Evolutionary conservation across 2,329 filamentous ascomycete genomes (phyloP), one percentile per base, ranked within the genome.

Genomic region (Talaromyces amestolkiae): DNA sequence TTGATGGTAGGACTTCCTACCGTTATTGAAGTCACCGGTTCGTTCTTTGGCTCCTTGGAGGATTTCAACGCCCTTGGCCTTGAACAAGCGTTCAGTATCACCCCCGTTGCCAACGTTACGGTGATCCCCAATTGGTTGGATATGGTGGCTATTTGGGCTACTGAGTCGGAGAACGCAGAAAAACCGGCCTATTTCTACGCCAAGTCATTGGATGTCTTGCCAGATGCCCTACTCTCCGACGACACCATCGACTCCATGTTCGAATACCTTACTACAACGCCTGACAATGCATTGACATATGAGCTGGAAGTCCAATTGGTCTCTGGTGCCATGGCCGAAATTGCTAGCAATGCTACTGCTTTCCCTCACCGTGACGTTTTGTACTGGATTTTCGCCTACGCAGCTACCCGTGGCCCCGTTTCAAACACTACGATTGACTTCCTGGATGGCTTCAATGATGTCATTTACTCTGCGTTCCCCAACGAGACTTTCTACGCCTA

Each of bases 351-450:
- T 68, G 83, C 82, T 8, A 89, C 87, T 0, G 83, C 87, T 9
- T 90, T 87, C 70, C 82, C 84, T 0, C 87, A 90, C 70, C 84
- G 88, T 56, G 85, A 90, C 77, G 86, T 86, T 68, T 70, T 89
- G 45, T 84, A 89, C 75, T 88, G 87, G 77, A 84, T 87, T 72
- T 85, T 89, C 71, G 84, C 83, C 0, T 89, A 89, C 70, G 85
- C 81, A 10, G 71, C 89, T 51, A 85, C 83, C 17, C 35, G 45
- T 35, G 75, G 75, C 1, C 71, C 69, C 0, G 68, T 88, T 17
- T 79, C 77, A 1, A 68, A 78, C 17, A 77, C 75, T 11, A 85
- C 83, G 2, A 80, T 77, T 66, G 69, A 75, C 1, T 88, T 88
- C 63, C 72, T 88, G 41, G 75, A 79, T n/a, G 82, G 82, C 6